A percentile compares a stretch with the other conserved stretches of the same genome.
Conservation (phyloP, 2,329 filamentous ascomycete genomes). For the Aspergillus terreus region DNA sequence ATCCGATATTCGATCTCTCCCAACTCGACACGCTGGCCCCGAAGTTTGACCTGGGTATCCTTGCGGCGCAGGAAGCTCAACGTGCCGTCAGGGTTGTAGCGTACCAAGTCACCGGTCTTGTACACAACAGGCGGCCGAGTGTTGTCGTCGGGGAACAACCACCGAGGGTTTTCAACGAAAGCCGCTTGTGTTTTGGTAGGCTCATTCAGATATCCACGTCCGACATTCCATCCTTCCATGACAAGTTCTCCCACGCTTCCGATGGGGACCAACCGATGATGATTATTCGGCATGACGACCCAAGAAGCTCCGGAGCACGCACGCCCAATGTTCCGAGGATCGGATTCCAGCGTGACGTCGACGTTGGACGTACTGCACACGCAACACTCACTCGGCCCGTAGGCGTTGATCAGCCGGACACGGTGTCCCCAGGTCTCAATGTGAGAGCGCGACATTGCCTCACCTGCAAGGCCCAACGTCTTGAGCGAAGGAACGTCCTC, state of each 20-base stretch:
- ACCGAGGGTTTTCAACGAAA: conserved; percentile 3
- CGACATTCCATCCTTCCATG: conserved; percentile 22
- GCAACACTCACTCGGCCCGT: conserved; percentile 35
- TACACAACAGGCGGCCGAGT: conserved; percentile 11
- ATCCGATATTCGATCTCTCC: conserved; percentile 25
- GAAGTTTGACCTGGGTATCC: conserved; percentile 27
- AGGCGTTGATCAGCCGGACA: conserved; percentile 7
- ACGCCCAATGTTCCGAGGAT: conserved; percentile 12
- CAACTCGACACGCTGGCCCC: conserved; percentile 29
- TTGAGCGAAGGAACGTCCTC: conserved; percentile 5
- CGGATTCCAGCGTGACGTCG: neutral
- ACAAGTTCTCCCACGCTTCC: conserved; percentile 19
- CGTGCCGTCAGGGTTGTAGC: conserved; percentile 15
- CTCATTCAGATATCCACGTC: conserved; percentile 5
- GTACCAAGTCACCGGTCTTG: conserved; percentile 23
- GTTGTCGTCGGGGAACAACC: conserved; percentile 3
- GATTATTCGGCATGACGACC: conserved; percentile 29
- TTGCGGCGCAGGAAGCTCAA: conserved; percentile 21
- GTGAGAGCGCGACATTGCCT: conserved; percentile 8
- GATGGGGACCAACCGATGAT: conserved; percentile 12
- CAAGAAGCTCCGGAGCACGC: conserved; percentile 13
- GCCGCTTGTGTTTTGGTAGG: conserved; percentile 6
- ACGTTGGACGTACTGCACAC: conserved; percentile 4
- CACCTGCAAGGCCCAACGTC: conserved; percentile 6
- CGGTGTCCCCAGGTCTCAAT: conserved; percentile 9